Conservation (phyloP, 2,329 filamentous ascomycete species). For the Neonectria faginata region DNA sequence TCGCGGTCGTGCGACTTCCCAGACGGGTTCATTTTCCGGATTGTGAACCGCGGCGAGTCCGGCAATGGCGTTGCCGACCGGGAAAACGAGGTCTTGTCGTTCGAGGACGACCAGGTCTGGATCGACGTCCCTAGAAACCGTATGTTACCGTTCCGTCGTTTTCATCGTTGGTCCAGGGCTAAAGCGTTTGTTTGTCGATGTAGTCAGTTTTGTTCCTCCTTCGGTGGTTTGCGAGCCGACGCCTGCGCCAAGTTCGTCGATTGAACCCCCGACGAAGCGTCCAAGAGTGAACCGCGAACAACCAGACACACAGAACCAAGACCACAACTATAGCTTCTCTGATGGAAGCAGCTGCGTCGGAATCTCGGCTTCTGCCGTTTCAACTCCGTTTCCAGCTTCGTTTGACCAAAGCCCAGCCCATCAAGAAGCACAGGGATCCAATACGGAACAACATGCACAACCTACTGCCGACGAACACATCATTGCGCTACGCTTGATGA, state of each 20-base stretch:
- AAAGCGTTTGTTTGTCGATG: background rate
- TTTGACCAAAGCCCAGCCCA: constrained; percentile 5
- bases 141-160: background rate
- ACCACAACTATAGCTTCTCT: background rate
- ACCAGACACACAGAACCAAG: background rate
- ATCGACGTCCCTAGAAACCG: constrained; percentile 30
- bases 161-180: background rate
- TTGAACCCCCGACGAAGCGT: background rate
- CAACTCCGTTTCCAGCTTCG: background rate
- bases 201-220: constrained; percentile 35
- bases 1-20: constrained; percentile 31
- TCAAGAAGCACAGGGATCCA: background rate
- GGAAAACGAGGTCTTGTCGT: constrained; percentile 3
- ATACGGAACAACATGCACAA: background rate
- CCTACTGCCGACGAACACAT: constrained; percentile 5
- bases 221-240: constrained; percentile 1
- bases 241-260: background rate
- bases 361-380: background rate
- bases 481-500: constrained; percentile 26
- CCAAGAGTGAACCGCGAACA: background rate
- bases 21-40: constrained; percentile 33
- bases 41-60: constrained; percentile 11
- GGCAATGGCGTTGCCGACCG: background rate
- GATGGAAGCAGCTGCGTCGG: background rate
- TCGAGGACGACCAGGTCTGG: constrained; percentile 34